Percentiles rank a stretch among this genome's conserved stretches.
Conservation (phyloP, 495 filamentous ascomycete species). For the Tuber calosporum region DNA sequence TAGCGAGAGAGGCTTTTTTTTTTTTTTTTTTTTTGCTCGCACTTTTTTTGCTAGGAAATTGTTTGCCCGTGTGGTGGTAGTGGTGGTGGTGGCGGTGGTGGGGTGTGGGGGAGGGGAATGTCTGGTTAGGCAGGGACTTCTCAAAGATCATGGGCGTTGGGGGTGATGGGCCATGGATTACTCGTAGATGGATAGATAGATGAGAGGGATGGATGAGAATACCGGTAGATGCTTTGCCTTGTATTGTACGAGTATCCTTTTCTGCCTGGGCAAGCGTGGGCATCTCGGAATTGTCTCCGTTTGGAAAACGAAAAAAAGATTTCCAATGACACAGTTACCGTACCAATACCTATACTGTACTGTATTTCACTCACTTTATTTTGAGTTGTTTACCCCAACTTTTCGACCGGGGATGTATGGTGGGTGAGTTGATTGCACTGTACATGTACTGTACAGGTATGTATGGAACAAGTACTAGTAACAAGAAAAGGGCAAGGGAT, state of each 20-base stretch:
- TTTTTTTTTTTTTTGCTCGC: background rate
- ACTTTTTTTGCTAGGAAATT: background rate
- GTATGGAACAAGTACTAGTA: background rate
- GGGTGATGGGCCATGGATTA: background rate
- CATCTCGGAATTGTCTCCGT: background rate
- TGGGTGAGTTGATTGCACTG: background rate
- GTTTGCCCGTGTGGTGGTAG: too few relatives aligned
- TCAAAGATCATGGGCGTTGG: background rate
- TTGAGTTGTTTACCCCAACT: background rate
- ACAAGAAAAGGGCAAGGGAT: background rate
- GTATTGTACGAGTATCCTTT: too few relatives aligned
- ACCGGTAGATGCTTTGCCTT: too few relatives aligned
- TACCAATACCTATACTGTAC: too few relatives aligned
- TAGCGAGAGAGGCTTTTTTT: too few relatives aligned
- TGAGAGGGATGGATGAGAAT: too few relatives aligned
- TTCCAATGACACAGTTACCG: too few relatives aligned
- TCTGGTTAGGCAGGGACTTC: slow-evolving; percentile 1
- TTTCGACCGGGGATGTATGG: background rate
- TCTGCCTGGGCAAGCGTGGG: background rate
- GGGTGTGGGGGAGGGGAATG: too few relatives aligned
- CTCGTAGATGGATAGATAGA: too few relatives aligned
- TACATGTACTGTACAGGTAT: too few relatives aligned
- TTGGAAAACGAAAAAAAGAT: background rate
- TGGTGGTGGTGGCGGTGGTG: too few relatives aligned
- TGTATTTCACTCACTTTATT: background rate